These are phyloP conservation scores for Euphrasia arctica DNA, from an alignment of 305 asterid species.

Conservation along the genomic window DNA sequence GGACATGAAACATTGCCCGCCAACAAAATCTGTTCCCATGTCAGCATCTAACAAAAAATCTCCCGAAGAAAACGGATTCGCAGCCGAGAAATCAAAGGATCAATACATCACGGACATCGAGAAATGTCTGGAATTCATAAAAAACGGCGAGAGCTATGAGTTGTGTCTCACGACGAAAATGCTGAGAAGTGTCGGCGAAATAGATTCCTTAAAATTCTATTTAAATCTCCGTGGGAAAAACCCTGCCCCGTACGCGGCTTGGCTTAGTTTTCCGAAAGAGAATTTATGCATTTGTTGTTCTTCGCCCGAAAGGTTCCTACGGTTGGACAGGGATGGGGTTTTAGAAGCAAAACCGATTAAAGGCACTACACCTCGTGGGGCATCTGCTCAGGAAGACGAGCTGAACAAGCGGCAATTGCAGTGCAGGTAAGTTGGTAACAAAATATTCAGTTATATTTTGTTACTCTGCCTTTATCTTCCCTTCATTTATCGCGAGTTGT, in stretches of 20 bases:
- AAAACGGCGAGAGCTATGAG: constrained; percentile 93
- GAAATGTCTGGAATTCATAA: constrained; percentile 70
- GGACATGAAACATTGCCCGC: constrained; percentile 32
- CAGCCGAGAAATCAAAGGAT: constrained; percentile 68
- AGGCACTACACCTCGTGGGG: constrained; percentile 94
- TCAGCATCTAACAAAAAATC: constrained; percentile 24
- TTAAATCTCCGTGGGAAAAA: constrained; percentile 72
- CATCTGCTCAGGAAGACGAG: constrained; percentile 64
- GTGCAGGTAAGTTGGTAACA: constrained; percentile 48
- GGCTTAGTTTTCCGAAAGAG: constrained; percentile 81
- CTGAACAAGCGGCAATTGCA: constrained; percentile 64
- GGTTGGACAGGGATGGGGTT: constrained; percentile 69
- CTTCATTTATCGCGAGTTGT: too few relatives aligned
- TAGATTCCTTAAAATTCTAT: constrained; percentile 64
- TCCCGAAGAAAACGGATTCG: constrained; percentile 41
- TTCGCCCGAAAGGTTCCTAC: constrained; percentile 95
- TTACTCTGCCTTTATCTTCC: too few relatives aligned
- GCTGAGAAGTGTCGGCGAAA: constrained; percentile 51
- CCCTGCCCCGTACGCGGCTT: constrained; percentile 96
- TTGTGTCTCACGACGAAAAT: constrained; percentile 86
- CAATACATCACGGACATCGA: constrained; percentile 68
- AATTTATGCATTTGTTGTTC: constrained; percentile 77
- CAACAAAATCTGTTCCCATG: constrained; percentile 25
- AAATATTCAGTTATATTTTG: too few relatives aligned
- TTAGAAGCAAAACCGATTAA: constrained; percentile 97